phyloP scores from a whole-genome alignment of 2,329 filamentous ascomycete species.

The Monilinia fructicola region DNA sequence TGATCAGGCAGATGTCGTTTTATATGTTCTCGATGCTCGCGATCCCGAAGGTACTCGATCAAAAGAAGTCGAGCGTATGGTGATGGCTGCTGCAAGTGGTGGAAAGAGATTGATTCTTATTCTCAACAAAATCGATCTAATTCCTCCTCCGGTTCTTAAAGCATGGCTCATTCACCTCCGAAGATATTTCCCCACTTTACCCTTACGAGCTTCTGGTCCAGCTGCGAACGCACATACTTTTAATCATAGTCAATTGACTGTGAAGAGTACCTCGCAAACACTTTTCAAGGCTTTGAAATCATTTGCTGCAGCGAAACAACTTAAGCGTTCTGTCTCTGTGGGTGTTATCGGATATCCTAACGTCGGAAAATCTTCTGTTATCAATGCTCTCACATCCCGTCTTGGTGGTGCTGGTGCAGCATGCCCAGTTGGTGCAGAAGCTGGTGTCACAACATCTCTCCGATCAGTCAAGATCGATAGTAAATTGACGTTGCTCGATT shows the following conservation, averaged over 20 bases:
- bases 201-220: constrained; percentile 78
- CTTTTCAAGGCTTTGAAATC: constrained; percentile 89
- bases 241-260: constrained; percentile 85
- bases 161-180: constrained; percentile 82
- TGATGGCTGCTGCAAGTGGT: constrained; percentile 82
- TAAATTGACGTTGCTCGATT: constrained; percentile 91
- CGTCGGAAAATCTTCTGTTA: constrained; percentile 93
- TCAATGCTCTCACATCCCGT: constrained; percentile 83
- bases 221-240: constrained; percentile 87
- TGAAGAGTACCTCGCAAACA: constrained; percentile 79
- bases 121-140: constrained; percentile 92
- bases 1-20: constrained; percentile 82
- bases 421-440: constrained; percentile 87
- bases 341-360: constrained; percentile 96
- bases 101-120: constrained; percentile 88
- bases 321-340: constrained; percentile 87
- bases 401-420: constrained; percentile 68
- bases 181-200: constrained; percentile 87
- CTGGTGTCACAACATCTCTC: constrained; percentile 85
- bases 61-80: constrained; percentile 82
- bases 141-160: constrained; percentile 78
- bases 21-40: constrained; percentile 90
- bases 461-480: constrained; percentile 91
- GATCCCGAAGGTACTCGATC: constrained; percentile 90
- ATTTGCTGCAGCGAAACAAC: constrained; percentile 76